phyloP scores from a whole-genome alignment of 441 rosid species.

The Eutrema salsugineum region DNA sequence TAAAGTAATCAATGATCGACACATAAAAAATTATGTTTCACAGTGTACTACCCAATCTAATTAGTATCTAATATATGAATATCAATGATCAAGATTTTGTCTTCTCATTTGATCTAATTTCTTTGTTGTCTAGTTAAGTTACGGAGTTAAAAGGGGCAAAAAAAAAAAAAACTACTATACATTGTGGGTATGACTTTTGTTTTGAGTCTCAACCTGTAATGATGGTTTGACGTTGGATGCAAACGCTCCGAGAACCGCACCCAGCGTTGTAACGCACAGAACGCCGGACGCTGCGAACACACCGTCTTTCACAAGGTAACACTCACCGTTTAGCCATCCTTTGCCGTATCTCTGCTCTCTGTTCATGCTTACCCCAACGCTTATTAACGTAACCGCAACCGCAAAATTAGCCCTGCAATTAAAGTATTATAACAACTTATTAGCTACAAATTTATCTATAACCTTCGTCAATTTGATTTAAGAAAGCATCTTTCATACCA shows the following conservation, averaged over 20 bases:
- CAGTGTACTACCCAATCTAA: neutral
- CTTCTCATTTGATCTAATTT: neutral
- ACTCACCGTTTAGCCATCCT: slow-evolving; percentile 74
- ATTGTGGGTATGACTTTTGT: slow-evolving; percentile 14
- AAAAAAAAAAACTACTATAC: neutral
- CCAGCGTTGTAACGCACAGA: slow-evolving; percentile 32
- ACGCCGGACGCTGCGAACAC: slow-evolving; percentile 50
- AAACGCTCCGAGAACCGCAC: slow-evolving; percentile 40
- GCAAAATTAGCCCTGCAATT: slow-evolving; percentile 62
- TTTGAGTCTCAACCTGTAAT: slow-evolving; percentile 4
- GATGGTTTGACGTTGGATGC: slow-evolving; percentile 4
- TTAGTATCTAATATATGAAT: neutral
- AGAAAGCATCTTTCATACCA: slow-evolving; percentile 9
- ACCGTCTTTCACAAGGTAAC: slow-evolving; percentile 65
- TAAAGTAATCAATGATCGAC: neutral
- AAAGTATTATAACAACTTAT: neutral
- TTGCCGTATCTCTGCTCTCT: slow-evolving; percentile 53
- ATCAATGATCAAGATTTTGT: neutral
- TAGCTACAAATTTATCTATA: neutral
- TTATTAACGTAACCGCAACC: slow-evolving; percentile 35
- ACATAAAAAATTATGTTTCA: neutral
- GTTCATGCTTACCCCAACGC: slow-evolving; percentile 67
- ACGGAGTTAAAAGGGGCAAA: neutral
- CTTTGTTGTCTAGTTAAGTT: neutral
- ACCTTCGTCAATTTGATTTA: neutral